Base-by-base conservation (phyloP, 768 basidiomycete genomes). In the Pleurotus tuoliensis region DNA sequence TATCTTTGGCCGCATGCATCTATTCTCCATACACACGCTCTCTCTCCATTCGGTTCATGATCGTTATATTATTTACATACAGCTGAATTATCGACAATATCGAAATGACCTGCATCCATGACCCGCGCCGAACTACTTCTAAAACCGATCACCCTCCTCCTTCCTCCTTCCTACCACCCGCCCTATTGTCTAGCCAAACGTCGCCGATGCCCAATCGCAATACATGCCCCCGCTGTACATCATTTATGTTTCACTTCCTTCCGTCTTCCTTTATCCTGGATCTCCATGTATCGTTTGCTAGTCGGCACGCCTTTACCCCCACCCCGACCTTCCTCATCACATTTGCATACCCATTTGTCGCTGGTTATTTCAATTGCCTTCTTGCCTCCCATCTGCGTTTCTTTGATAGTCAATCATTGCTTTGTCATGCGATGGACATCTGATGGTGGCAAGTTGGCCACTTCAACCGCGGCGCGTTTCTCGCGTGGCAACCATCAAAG, bases 21-120 rank as follows among this genome's bases (percentile, higher is more conserved):
- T 53, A 53, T 20, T 39, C 51, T 22, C 38, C 34, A 53, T 38
- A 24, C 24, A n/a, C 37, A 53, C 51, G 39, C 51, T 53, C 51
- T 39, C 49, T 16, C 22, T 51, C 51, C 24, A 16, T 38, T 53
- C 22, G 51, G 51, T 53, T 30, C 51, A 53, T 20, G 34, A 53
- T 38, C 41, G 51, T 53, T 53, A 53, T 53, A 40, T 53, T 53
- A 53, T 53, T 39, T 53, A 53, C 51, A n/a, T 53, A 53, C 20
- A 53, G 51, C 51, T 53, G 51, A 43, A 53, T 53, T 53, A 53
- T 53, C 51, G 51, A 53, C 51, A 53, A 53, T 53, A 53, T 53
- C 51, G 51, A 53, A 53, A 53, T 53, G 51, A 53, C 51, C 51
- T 53, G 51, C 51, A 39, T 7, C 39, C 39, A 53, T 53, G 51